These are phyloP conservation scores for Epichloe gansuensis DNA, from an alignment of 2,329 filamentous ascomycete genomes.

Conservation along the genomic window DNA sequence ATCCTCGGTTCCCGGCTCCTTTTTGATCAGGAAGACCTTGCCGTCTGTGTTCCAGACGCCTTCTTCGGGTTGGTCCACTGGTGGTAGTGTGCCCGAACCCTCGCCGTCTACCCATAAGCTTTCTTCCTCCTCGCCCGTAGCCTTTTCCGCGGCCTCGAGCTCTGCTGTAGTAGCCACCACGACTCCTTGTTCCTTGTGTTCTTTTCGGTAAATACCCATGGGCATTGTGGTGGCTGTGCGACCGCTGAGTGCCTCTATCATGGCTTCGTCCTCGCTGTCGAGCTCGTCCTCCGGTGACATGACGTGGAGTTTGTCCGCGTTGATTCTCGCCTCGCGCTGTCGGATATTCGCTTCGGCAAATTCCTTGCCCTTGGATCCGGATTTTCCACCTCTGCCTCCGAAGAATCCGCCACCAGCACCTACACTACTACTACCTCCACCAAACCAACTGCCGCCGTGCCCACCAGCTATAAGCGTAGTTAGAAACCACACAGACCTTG, in stretches of 20 bases:
- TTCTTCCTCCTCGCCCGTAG: conserved; percentile 31
- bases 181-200: conserved; percentile 41
- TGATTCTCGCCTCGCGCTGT: conserved; percentile 36
- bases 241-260: conserved; percentile 23
- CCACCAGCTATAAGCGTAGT: conserved; percentile 10
- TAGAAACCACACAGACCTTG: neutral
- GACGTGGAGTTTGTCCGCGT: conserved; percentile 42
- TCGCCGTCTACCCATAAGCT: conserved; percentile 33
- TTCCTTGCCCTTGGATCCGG: conserved; percentile 26
- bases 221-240: conserved; percentile 29
- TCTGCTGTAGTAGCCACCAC: conserved; percentile 45
- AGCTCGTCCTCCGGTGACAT: conserved; percentile 32
- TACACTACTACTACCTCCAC: conserved; percentile 18
- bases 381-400: conserved; percentile 15
- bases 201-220: conserved; percentile 42
- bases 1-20: conserved; percentile 30
- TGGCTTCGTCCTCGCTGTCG: conserved; percentile 32
- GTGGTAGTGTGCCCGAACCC: conserved; percentile 13
- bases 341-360: conserved; percentile 24
- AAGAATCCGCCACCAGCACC: conserved; percentile 15
- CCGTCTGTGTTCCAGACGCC: conserved; percentile 32
- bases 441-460: conserved; percentile 18
- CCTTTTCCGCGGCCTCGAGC: conserved; percentile 41
- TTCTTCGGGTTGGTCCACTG: conserved; percentile 22
- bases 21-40: conserved; percentile 28